These are phyloP conservation scores for Ligustrum vulgare DNA, from an alignment of 257 asterid species.

Conservation along the genomic window DNA sequence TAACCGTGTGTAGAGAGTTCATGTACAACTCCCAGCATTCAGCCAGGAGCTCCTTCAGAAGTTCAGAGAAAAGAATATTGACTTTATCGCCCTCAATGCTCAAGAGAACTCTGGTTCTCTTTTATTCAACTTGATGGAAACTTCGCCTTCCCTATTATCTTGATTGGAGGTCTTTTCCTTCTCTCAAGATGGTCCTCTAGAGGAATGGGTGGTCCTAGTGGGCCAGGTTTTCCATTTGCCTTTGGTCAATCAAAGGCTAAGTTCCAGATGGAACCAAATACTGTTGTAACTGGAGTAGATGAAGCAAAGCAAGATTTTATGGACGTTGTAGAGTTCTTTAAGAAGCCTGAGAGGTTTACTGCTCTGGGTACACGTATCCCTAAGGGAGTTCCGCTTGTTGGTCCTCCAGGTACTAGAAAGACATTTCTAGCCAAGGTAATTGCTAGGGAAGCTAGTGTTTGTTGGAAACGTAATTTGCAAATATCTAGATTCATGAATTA, in stretches of 20 bases:
- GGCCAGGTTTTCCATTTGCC: neutral
- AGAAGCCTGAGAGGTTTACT: slow-evolving; percentile 96
- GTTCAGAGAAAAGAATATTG: slow-evolving; percentile 86
- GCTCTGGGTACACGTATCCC: slow-evolving; percentile 99
- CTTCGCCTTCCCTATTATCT: too few species aligned
- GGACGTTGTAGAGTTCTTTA: slow-evolving; percentile 97
- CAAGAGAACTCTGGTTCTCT: slow-evolving; percentile 88
- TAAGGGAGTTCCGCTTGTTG: slow-evolving; percentile 94
- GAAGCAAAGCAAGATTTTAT: slow-evolving; percentile 98
- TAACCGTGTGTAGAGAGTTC: slow-evolving; percentile 85
- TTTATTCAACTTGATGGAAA: slow-evolving; percentile 47
- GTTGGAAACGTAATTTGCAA: too few species aligned
- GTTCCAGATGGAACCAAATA: slow-evolving; percentile 98
- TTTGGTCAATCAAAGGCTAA: slow-evolving; percentile 93
- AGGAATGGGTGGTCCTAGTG: slow-evolving; percentile 52
- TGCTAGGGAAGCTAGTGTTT: slow-evolving; percentile 84
- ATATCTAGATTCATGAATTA: too few species aligned
- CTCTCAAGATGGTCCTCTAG: too few species aligned
- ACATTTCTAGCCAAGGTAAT: slow-evolving; percentile 93
- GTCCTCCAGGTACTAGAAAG: slow-evolving; percentile 99
- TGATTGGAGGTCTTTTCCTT: neutral
- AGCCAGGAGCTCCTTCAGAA: slow-evolving; percentile 98
- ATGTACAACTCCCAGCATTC: slow-evolving; percentile 95
- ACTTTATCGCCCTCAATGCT: slow-evolving; percentile 92
- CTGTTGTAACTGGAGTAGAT: slow-evolving; percentile 97